phyloP scores from a whole-genome alignment of 208 protist genomes.

The Crithidia sp. region DNA sequence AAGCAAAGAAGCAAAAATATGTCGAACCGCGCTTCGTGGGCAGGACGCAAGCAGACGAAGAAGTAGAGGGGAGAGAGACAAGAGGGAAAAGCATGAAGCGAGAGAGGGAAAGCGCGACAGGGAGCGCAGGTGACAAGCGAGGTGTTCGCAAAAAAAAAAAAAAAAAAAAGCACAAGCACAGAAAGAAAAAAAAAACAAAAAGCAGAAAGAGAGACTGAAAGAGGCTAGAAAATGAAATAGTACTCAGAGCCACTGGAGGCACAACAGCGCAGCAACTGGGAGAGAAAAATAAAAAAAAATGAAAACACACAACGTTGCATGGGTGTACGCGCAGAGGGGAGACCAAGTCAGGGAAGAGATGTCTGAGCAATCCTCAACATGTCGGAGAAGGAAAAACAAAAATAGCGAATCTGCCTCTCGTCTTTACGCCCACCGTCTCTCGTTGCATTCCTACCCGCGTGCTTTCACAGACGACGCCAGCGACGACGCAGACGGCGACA shows the following conservation, averaged over 20 bases:
- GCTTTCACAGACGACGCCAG: background rate
- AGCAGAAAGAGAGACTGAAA: background rate
- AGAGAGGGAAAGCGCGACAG: slow-evolving; percentile 8
- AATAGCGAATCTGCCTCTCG: background rate
- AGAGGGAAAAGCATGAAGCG: background rate
- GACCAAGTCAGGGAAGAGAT: too few species aligned
- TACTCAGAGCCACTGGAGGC: too few species aligned
- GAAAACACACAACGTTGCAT: background rate
- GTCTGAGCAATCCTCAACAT: too few species aligned
- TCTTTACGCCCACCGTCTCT: background rate
- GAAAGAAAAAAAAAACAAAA: background rate
- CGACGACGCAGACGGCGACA: background rate
- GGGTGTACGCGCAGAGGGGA: too few species aligned
- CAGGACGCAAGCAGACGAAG: too few species aligned
- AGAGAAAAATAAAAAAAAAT: background rate
- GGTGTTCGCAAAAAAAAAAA: slow-evolving; percentile 6
- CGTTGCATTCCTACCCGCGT: background rate
- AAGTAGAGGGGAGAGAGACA: background rate
- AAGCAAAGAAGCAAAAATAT: too few species aligned
- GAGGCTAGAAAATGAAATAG: too few species aligned
- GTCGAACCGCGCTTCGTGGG: too few species aligned
- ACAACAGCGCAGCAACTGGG: too few species aligned
- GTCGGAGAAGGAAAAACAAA: background rate
- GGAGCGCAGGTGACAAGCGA: background rate
- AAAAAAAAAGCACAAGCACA: background rate